A percentile compares a stretch with the other conserved stretches of the same genome.
Conservation (phyloP, 176 grass and related monocot species). For the Eragrostis curvula region DNA sequence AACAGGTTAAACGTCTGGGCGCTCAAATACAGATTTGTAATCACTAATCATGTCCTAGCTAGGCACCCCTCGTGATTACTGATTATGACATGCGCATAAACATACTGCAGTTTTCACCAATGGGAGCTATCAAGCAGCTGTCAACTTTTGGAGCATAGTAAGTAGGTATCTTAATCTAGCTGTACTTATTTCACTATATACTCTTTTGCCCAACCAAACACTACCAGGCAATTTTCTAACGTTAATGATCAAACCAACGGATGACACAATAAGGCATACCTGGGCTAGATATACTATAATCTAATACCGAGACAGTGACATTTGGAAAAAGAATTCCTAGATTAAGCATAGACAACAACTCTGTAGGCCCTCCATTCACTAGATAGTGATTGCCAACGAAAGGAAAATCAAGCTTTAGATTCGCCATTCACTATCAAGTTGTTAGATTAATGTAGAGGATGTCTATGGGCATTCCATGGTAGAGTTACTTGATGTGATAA, state of each 20-base stretch:
- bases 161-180: constrained; percentile 7
- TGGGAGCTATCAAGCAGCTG: not conserved
- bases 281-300: constrained; percentile 5
- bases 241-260: not conserved
- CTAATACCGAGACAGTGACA: constrained; percentile 23
- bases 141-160: not conserved
- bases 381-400: constrained; percentile 16
- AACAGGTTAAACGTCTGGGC: too few relatives aligned
- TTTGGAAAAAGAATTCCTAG: not conserved
- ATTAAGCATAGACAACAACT: not conserved
- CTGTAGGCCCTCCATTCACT: constrained; percentile 25
- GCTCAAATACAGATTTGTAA: too few relatives aligned
- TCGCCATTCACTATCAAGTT: constrained; percentile 14
- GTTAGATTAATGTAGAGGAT: constrained; percentile 17
- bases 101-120: not conserved
- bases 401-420: constrained; percentile 45
- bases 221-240: not conserved
- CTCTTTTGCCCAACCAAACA: not conserved
- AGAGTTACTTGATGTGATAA: constrained; percentile 26
- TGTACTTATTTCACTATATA: not conserved
- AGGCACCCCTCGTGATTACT: not conserved
- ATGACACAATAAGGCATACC: not conserved
- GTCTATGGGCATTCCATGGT: constrained; percentile 2
- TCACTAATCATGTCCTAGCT: too few relatives aligned
- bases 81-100: not conserved